These are phyloP conservation scores for Lanmaoa rubissima DNA, from an alignment of 768 basidiomycete species.

Conservation along the genomic window DNA sequence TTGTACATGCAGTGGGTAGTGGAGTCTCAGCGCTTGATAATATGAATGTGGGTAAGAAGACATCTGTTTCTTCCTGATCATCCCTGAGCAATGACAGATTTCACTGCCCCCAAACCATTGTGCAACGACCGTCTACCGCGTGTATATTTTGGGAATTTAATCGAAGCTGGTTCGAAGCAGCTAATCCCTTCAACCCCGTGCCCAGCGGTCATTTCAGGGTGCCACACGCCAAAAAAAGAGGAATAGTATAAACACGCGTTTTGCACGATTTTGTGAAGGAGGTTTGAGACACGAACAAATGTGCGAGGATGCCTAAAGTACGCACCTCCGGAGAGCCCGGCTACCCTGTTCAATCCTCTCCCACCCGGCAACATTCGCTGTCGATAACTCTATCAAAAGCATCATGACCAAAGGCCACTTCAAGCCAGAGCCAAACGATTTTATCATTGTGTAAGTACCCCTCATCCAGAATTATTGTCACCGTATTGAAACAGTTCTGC, in stretches of 20 bases:
- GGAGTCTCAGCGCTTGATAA: too few species aligned
- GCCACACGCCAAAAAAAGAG: neutral
- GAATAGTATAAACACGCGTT: neutral
- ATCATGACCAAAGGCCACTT: neutral
- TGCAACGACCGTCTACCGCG: neutral
- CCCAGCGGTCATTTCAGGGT: neutral
- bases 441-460: slow-evolving; percentile 14
- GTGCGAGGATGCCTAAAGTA: neutral
- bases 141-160: neutral
- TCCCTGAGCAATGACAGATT: too few species aligned
- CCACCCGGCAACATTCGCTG: neutral
- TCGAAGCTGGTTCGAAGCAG: neutral
- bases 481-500: neutral
- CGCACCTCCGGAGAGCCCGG: neutral
- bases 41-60: neutral
- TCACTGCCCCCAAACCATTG: too few species aligned
- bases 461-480: neutral
- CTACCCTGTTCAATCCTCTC: neutral
- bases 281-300: neutral
- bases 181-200: neutral
- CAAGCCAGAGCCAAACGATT: slow-evolving; percentile 6
- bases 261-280: neutral
- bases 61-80: neutral
- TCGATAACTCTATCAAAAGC: neutral
- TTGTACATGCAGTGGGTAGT: neutral